Percentiles rank a stretch among this genome's conserved stretches.
phyloP scores from a whole-genome alignment of 768 basidiomycete genomes.

The Lepiota brunneoincarnata region DNA sequence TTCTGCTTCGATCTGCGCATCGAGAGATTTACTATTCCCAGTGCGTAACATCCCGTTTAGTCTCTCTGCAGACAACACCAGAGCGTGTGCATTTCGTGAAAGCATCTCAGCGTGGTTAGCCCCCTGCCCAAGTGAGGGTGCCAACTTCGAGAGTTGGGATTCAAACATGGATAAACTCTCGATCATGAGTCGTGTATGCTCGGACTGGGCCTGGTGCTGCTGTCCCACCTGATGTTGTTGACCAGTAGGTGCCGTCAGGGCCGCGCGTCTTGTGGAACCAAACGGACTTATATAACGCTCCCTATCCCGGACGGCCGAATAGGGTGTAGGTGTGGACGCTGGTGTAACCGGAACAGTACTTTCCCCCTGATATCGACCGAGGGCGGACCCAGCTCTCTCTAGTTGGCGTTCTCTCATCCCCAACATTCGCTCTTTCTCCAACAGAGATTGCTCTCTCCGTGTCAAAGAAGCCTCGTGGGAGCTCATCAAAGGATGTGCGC shows the following conservation, averaged over 20 bases:
- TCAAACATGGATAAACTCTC: conserved; percentile 74
- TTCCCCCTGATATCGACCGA: conserved; percentile 19
- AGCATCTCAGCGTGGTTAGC: conserved; percentile 38
- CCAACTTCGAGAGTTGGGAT: conserved; percentile 55
- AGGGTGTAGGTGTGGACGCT: conserved; percentile 14
- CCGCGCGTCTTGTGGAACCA: conserved; percentile 21
- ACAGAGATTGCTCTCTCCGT: conserved; percentile 12
- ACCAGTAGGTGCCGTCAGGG: conserved; percentile 17
- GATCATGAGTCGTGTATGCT: conserved; percentile 69
- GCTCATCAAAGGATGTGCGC: conserved; percentile 31
- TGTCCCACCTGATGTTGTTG: conserved; percentile 4
- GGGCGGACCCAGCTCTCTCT: conserved; percentile 20
- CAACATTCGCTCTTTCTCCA: conserved; percentile 9
- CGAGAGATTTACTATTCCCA: conserved; percentile 58
- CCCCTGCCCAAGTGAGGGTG: conserved; percentile 21
- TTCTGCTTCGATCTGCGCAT: conserved; percentile 75
- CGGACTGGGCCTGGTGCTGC: conserved; percentile 30
- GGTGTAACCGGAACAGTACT: conserved; percentile 10
- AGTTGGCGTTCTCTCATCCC: conserved; percentile 16
- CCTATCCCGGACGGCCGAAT: conserved; percentile 21
- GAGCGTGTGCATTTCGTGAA: conserved; percentile 55
- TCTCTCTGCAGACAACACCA: conserved; percentile 65
- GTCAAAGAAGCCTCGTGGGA: conserved; percentile 17
- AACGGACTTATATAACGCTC: conserved; percentile 22
- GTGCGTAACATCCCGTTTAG: conserved; percentile 60